Base-by-base conservation (phyloP, 2,329 filamentous ascomycete genomes). In the Ceratocystis cubensis region DNA sequence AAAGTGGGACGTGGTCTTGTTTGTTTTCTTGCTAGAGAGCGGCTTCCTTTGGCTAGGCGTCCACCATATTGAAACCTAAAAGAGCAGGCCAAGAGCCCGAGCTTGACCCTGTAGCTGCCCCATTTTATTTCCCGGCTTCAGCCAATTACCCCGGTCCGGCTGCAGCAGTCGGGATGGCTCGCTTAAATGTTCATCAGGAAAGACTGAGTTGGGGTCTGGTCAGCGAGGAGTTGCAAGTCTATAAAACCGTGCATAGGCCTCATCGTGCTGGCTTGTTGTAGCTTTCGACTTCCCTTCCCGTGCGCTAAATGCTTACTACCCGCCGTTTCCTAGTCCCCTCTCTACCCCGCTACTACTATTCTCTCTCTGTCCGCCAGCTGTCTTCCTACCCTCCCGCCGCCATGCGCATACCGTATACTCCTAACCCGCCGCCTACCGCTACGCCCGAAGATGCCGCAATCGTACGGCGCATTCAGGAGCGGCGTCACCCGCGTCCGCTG, bases 351-450 rank as follows among this genome's bases (percentile, higher is more conserved):
- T 61, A 69, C 68, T 13, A 50, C 46, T 8, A n/a, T 10, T 17
- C 10, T 30, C 20, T 50, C 10, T 13, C 25, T 20, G 22, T 17
- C 15, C 61, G 61, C 7, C 22, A 5, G 5, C 8, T 30, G 2
- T 63, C 46, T 25, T 48, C 22, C 15, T 25, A 50, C 22, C 20
- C 61, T n/a, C 28, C 53, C 33, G 17, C 33, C 53, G 28, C 53
- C 53, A 89, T 89, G 87, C 85, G 85, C 74, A 77, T 89, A 71
- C 84, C 86, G 50, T 89, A 89, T 79, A 78, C 82, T 67, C 71
- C 80, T 71, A 77, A 81, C 75, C 81, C 80, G 48, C 82, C 78
- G 2, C 75, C 76, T 13, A 75, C 79, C 8, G 70, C 76, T 17
- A 74, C 75, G 28, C 70, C 75, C 1, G 77, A 81, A 57, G 80